Conservation (phyloP, 2,329 filamentous ascomycete species). For the Alternaria brassicae region DNA sequence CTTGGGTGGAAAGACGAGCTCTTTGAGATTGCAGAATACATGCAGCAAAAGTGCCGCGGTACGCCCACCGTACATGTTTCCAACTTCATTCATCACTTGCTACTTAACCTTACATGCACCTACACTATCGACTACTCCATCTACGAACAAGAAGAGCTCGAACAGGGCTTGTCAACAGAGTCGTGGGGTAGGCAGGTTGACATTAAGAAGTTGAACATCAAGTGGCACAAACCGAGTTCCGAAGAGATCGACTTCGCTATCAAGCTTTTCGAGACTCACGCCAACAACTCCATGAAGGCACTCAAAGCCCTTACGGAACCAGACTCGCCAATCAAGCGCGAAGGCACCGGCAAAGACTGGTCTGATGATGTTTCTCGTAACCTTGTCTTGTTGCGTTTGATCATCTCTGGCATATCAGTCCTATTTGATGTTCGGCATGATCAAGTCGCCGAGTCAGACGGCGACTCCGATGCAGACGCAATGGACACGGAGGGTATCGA, state of each 20-base stretch:
- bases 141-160: conserved; percentile 79
- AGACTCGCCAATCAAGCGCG: conserved; percentile 81
- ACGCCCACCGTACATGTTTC: conserved; percentile 95
- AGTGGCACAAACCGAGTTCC: conserved; percentile 85
- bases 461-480: conserved; percentile 42
- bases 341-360: conserved; percentile 98
- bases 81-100: conserved; percentile 94
- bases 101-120: conserved; percentile 92
- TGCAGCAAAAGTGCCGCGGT: conserved; percentile 94
- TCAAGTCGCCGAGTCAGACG: conserved; percentile 59
- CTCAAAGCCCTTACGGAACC: conserved; percentile 82
- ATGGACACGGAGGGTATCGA: conserved; percentile 57
- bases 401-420: conserved; percentile 87
- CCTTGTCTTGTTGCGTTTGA: conserved; percentile 84
- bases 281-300: conserved; percentile 75
- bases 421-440: conserved; percentile 76
- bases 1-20: conserved; percentile 88
- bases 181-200: conserved; percentile 86
- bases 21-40: conserved; percentile 89
- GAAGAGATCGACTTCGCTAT: conserved; percentile 89
- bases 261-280: conserved; percentile 85
- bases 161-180: conserved; percentile 73
- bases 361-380: conserved; percentile 94
- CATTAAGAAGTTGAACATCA: conserved; percentile 78
- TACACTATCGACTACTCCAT: conserved; percentile 90